A percentile compares a stretch with the other conserved stretches of the same genome.
Conservation (phyloP, 139 green algal species). For the Pleodorina starrii region DNA sequence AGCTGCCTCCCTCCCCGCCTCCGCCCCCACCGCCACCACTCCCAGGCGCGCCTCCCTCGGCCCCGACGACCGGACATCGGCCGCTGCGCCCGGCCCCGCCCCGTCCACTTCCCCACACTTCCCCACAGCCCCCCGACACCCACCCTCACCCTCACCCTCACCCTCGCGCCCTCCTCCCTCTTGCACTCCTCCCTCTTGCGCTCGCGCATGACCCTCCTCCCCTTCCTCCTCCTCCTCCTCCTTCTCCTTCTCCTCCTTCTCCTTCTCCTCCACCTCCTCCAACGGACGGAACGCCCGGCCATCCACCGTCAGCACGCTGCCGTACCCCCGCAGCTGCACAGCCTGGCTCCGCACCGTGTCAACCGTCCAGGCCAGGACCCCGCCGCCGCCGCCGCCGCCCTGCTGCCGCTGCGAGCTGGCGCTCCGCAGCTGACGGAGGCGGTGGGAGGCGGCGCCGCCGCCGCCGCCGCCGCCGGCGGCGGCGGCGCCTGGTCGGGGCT, state of each 20-base stretch:
- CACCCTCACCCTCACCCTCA: too few relatives aligned
- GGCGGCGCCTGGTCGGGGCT: not conserved
- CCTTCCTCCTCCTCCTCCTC: not conserved
- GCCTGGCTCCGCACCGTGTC: not conserved
- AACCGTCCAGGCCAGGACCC: not conserved
- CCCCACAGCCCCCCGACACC: too few relatives aligned
- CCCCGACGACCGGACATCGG: too few relatives aligned
- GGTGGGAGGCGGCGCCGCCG: not conserved
- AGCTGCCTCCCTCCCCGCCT: too few relatives aligned
- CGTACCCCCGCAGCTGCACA: slow-evolving; percentile 13
- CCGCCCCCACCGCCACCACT: too few relatives aligned
- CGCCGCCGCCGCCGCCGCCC: not conserved
- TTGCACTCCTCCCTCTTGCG: too few relatives aligned
- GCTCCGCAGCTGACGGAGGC: not conserved
- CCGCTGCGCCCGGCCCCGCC: too few relatives aligned
- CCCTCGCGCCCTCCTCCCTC: too few relatives aligned
- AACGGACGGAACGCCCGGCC: slow-evolving; percentile 2
- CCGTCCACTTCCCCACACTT: too few relatives aligned
- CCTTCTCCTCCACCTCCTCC: slow-evolving; percentile 7
- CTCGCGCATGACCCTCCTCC: not conserved
- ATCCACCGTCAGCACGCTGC: slow-evolving; percentile 11
- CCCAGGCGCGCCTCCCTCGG: too few relatives aligned
- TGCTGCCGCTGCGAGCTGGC: not conserved
- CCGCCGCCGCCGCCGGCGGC: too few relatives aligned
- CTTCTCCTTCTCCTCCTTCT: not conserved